Evolutionary conservation across 75 land plant species (phyloP), one percentile per base, ranked within the genome.

Genomic region (Cunninghamia lanceolata): DNA sequence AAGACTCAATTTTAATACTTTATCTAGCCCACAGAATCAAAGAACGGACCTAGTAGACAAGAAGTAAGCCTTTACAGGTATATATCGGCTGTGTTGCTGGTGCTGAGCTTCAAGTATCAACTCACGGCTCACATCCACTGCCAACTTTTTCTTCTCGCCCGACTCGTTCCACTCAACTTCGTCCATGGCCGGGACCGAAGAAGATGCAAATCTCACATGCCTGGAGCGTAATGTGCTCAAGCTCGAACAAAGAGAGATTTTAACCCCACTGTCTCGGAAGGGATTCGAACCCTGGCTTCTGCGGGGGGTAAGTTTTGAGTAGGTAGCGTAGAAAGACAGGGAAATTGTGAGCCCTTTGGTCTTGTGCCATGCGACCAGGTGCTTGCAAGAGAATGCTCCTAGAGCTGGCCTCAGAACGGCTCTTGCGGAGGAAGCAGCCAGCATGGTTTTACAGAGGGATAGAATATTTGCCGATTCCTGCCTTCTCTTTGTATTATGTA

Each of bases 21-120:
- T 63, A 63, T 28, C 30, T 21, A 6, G n/a, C 9, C 36, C 16
- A 73, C 16, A 32, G 75, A 73, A 73, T 32, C 38, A 73, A 34
- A 73, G 75, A 28, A 63, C 68, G 34, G 38, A 92, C 93, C 94
- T 91, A 45, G 93, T 88, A 46, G 91, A 89, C 35, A 93, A 35
- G 84, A 91, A 93, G 83, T 84, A 93, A 16, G 94, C 94, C 78
- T 91, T 91, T 50, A 93, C 92, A 80, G 92, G 92, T 32, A 93
- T 88, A 52, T 91, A 89, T 54, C 78, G 86, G 84, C 82, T 84
- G 87, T 85, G 80, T 89, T 83, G 84, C 59, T 71, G 87, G 82
- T 84, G 89, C 75, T 84, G 91, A 25, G 83, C 84, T 84, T 84
- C 84, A 36, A 79, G 42, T 17, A 88, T 54, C 19, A 38, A 79